phyloP scores from a whole-genome alignment of 2,329 filamentous ascomycete species.

The Neophaeococcomyces mojaviensis region DNA sequence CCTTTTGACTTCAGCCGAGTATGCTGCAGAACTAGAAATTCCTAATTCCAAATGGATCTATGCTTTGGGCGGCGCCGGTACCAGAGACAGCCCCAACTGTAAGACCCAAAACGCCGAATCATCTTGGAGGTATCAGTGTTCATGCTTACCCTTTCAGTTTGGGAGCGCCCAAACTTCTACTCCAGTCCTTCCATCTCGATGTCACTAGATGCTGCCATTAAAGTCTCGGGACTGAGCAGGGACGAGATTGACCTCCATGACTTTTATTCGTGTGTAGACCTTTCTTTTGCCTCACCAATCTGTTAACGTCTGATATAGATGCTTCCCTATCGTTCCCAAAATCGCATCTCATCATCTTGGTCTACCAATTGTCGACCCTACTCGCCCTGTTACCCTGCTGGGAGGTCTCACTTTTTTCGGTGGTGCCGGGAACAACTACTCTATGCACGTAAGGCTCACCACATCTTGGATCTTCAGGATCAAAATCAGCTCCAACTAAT shows the following conservation, averaged over 20 bases:
- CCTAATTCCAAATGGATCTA: slow-evolving; percentile 55
- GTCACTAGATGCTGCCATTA: slow-evolving; percentile 49
- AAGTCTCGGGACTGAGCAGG: slow-evolving; percentile 39
- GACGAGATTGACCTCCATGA: slow-evolving; percentile 54
- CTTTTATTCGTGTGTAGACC: slow-evolving; percentile 49
- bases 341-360: slow-evolving; percentile 55
- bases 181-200: slow-evolving; percentile 51
- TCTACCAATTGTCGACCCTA: slow-evolving; percentile 38
- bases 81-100: slow-evolving; percentile 51
- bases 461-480: neutral
- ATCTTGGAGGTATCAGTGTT: no score
- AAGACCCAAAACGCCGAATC: no score
- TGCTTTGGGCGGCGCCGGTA: slow-evolving; percentile 56
- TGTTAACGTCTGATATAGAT: slow-evolving; percentile 39
- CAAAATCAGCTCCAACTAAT: neutral
- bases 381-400: slow-evolving; percentile 52
- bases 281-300: neutral
- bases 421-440: slow-evolving; percentile 65
- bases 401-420: slow-evolving; percentile 63
- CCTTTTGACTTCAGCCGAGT: slow-evolving; percentile 51
- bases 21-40: slow-evolving; percentile 49
- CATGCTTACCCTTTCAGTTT: no score
- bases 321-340: slow-evolving; percentile 64
- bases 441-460: slow-evolving; percentile 51
- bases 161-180: slow-evolving; percentile 53